phyloP scores from a whole-genome alignment of 768 basidiomycete species.

The Chalciporus sphaerocephalus region DNA sequence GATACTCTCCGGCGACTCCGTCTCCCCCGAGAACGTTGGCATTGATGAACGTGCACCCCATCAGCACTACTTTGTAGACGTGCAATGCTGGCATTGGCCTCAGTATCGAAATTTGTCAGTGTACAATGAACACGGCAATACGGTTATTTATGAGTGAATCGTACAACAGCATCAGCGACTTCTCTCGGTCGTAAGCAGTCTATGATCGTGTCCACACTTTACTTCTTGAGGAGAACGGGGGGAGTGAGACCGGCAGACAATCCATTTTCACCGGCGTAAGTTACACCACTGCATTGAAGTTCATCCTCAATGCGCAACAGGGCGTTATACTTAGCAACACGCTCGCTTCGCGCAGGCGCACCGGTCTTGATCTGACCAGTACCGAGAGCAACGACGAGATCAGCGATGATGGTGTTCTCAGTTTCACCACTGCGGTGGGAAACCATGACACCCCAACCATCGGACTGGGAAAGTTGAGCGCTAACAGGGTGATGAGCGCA shows the following conservation, averaged over 20 bases:
- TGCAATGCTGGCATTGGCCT: conserved; percentile 14
- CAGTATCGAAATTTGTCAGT: conserved; percentile 21
- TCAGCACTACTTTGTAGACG: background rate
- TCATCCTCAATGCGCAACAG: conserved; percentile 91
- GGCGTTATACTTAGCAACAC: conserved; percentile 92
- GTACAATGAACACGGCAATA: conserved; percentile 21
- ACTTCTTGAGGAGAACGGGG: conserved; percentile 72
- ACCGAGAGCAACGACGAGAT: conserved; percentile 89
- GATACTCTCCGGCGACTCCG: conserved; percentile 21
- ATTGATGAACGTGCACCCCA: background rate
- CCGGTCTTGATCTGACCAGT: conserved; percentile 98
- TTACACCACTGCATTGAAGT: conserved; percentile 55
- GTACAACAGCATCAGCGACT: conserved; percentile 21
- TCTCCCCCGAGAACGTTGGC: background rate
- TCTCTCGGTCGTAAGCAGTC: background rate
- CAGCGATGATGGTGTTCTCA: conserved; percentile 94
- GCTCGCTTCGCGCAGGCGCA: conserved; percentile 93
- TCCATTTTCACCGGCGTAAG: conserved; percentile 75
- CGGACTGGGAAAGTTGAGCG: conserved; percentile 91
- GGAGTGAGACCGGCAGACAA: conserved; percentile 71
- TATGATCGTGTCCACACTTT: conserved; percentile 17
- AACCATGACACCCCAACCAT: conserved; percentile 99
- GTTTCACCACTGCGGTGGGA: conserved; percentile 99
- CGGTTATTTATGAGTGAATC: conserved; percentile 24
- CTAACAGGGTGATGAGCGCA: conserved; percentile 36